Evolutionary conservation across 83 land plant genomes (phyloP).

Genomic region (Larix sibirica): DNA sequence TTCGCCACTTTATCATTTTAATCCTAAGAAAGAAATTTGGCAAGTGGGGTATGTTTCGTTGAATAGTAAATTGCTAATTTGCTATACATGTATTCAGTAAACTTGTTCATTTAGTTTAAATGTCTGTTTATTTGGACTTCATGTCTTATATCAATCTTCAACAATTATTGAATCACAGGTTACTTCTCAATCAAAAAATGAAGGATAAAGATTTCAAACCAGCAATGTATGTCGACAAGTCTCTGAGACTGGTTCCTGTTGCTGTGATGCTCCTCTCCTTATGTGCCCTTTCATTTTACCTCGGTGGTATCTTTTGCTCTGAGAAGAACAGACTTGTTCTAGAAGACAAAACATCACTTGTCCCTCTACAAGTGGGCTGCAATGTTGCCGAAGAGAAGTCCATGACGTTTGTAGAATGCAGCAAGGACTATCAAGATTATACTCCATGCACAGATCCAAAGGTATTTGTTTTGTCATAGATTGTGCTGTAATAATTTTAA

Average conservation of each 20-base stretch:
- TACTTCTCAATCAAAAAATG: constrained; percentile 23
- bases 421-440: constrained; percentile 59
- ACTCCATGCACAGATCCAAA: constrained; percentile 82
- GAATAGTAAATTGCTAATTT: neutral
- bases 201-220: constrained; percentile 58
- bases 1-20: neutral
- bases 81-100: no score
- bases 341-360: constrained; percentile 17
- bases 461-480: constrained; percentile 32
- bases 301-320: constrained; percentile 78
- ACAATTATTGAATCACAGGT: neutral
- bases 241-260: constrained; percentile 49
- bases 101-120: no score
- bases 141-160: neutral
- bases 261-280: constrained; percentile 52
- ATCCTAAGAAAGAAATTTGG: neutral
- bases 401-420: constrained; percentile 31
- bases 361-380: constrained; percentile 11
- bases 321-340: constrained; percentile 39
- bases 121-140: neutral
- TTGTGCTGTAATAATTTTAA: neutral
- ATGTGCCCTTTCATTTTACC: constrained; percentile 87
- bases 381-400: neutral
- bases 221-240: constrained; percentile 33
- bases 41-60: neutral